These are phyloP conservation scores for Eucalyptus melliodora DNA, from an alignment of 345 rosid species.

Conservation along the genomic window DNA sequence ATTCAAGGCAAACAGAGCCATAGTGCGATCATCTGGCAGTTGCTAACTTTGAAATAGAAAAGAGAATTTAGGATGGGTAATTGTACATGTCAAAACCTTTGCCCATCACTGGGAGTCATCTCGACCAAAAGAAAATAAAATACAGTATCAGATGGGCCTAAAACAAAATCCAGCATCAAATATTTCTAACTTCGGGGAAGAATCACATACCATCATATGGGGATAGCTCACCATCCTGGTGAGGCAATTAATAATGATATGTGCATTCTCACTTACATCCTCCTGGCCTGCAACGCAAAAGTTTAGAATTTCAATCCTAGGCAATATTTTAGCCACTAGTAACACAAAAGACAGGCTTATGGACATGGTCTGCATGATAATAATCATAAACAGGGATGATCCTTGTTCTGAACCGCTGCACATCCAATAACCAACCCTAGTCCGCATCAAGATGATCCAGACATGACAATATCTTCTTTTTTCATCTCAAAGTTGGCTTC, in stretches of 20 bases:
- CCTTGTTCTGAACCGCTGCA: background rate
- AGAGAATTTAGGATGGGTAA: background rate
- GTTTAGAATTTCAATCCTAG: background rate
- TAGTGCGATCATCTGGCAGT: background rate
- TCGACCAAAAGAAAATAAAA: background rate
- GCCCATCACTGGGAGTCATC: background rate
- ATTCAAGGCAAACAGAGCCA: background rate
- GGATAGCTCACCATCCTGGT: conserved; percentile 42
- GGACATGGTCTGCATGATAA: background rate
- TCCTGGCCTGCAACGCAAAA: conserved; percentile 41
- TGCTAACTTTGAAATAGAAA: background rate
- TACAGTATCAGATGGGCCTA: background rate
- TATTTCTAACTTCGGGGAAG: background rate
- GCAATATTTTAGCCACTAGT: background rate
- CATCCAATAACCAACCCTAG: background rate
- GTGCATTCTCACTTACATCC: conserved; percentile 49
- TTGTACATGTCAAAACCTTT: background rate
- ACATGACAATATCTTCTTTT: background rate
- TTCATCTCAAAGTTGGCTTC: background rate
- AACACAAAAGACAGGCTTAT: background rate
- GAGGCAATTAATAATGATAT: conserved; percentile 41
- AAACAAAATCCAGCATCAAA: background rate
- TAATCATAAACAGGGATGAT: background rate
- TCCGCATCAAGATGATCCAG: background rate
- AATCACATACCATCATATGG: conserved; percentile 45